Evolutionary conservation across 257 asterid species (phyloP).

Genomic region (Fraxinus anomala): DNA sequence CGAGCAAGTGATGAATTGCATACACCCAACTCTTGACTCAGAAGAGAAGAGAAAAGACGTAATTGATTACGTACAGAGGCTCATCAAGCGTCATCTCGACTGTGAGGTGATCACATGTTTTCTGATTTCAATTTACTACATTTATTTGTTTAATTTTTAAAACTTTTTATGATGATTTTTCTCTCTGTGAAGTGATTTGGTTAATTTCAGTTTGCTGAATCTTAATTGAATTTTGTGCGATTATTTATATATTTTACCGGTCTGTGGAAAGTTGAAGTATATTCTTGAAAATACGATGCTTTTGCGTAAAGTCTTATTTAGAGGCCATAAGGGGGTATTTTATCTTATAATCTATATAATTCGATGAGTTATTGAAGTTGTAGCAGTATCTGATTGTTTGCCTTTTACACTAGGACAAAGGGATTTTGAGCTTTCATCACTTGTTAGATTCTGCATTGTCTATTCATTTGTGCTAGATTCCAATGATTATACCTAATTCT

Average conservation of each 20-base stretch:
- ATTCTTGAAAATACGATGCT: constrained; percentile 1
- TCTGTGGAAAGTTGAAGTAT: constrained; percentile 14
- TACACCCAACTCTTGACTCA: constrained; percentile 63
- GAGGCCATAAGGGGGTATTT: not conserved
- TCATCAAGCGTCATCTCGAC: constrained; percentile 40
- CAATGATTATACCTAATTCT: not conserved
- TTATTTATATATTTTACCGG: constrained; percentile 1
- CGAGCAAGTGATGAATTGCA: constrained; percentile 49
- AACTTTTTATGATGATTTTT: not conserved
- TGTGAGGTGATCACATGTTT: constrained; percentile 49
- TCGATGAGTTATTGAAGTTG: not conserved
- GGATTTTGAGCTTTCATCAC: not conserved
- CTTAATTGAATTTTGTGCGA: not conserved
- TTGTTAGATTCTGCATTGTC: not conserved
- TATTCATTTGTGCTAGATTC: not conserved
- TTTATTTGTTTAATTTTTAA: constrained; percentile 4
- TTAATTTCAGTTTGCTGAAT: not conserved
- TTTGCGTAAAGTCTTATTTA: not conserved
- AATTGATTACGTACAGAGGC: constrained; percentile 52
- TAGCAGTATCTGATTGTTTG: not conserved
- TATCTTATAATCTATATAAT: not conserved
- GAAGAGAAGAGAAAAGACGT: constrained; percentile 59
- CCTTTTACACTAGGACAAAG: not conserved
- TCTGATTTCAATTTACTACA: constrained; percentile 3
- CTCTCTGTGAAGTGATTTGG: not conserved